These are phyloP conservation scores for Mrakiaceae sp. DNA, from an alignment of 1,284 basidiomycete species.

Conservation along the genomic window DNA sequence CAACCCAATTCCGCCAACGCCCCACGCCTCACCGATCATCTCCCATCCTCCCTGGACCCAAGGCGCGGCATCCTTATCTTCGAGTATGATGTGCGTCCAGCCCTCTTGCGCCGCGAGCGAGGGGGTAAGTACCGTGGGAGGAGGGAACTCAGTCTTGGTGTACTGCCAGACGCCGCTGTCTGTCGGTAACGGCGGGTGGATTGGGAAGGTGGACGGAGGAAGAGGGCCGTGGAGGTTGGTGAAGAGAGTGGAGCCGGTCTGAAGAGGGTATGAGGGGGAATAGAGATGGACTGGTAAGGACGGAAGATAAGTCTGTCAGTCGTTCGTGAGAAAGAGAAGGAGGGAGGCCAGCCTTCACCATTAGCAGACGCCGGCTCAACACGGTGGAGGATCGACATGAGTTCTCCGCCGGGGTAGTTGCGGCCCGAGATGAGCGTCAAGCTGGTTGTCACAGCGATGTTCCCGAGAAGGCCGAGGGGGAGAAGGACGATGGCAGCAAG, in stretches of 20 bases:
- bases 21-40: too few species aligned
- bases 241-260: conserved; percentile 85
- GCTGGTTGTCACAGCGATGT: conserved; percentile 44
- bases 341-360: conserved; percentile 25
- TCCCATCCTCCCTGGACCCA: too few species aligned
- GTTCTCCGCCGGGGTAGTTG: conserved; percentile 87
- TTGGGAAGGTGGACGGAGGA: too few species aligned
- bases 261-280: conserved; percentile 36
- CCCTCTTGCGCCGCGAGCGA: too few species aligned
- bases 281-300: conserved; percentile 24
- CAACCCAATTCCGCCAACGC: too few species aligned
- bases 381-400: conserved; percentile 53
- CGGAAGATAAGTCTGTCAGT: neutral
- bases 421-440: conserved; percentile 49
- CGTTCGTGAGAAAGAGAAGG: neutral
- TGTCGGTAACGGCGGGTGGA: too few species aligned
- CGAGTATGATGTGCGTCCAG: too few species aligned
- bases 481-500: conserved; percentile 23
- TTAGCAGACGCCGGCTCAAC: conserved; percentile 30
- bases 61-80: too few species aligned
- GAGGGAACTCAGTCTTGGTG: too few species aligned
- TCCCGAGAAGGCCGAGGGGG: conserved; percentile 44
- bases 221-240: conserved; percentile 43
- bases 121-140: too few species aligned
- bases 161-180: too few species aligned